Conservation (phyloP, 2,329 filamentous ascomycete genomes). For the Fusarium albidum region DNA sequence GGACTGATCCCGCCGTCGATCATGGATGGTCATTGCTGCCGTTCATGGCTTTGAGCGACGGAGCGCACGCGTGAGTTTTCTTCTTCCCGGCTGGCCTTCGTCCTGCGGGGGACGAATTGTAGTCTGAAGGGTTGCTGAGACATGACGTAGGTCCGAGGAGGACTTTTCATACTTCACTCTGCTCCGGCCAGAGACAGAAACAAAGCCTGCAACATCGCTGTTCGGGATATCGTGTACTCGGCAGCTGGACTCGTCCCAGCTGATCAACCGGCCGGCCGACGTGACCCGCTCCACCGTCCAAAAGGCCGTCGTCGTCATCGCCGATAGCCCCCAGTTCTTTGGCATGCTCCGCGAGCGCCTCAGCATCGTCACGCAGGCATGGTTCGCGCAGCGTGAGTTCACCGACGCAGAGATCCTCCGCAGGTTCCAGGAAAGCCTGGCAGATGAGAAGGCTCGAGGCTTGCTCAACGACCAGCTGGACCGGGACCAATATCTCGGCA, state of each 20-base stretch:
- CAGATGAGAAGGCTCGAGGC: slow-evolving; percentile 68
- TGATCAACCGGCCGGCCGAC: slow-evolving; percentile 82
- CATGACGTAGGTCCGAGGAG: slow-evolving; percentile 76
- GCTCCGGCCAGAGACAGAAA: slow-evolving; percentile 65
- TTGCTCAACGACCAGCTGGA: slow-evolving; percentile 72
- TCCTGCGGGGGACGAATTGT: background rate
- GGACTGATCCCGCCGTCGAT: slow-evolving; percentile 78
- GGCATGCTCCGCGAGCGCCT: slow-evolving; percentile 90
- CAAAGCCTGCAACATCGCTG: slow-evolving; percentile 75
- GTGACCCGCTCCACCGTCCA: slow-evolving; percentile 98
- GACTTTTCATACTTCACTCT: slow-evolving; percentile 99
- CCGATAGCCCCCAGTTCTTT: slow-evolving; percentile 88
- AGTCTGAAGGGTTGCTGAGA: slow-evolving; percentile 25
- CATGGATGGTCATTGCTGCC: slow-evolving; percentile 93
- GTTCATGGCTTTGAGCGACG: slow-evolving; percentile 97
- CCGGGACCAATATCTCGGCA: slow-evolving; percentile 86
- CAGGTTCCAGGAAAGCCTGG: slow-evolving; percentile 89
- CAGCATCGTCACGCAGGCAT: slow-evolving; percentile 89
- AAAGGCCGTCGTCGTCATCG: slow-evolving; percentile 96
- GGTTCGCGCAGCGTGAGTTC: slow-evolving; percentile 96
- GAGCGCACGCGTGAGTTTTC: slow-evolving; percentile 82
- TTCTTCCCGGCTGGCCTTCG: background rate
- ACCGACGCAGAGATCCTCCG: slow-evolving; percentile 88
- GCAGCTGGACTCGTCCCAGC: slow-evolving; percentile 81
- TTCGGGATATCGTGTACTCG: slow-evolving; percentile 97